Evolutionary conservation across 345 rosid species (phyloP).

Genomic region (Aegle marmelos): DNA sequence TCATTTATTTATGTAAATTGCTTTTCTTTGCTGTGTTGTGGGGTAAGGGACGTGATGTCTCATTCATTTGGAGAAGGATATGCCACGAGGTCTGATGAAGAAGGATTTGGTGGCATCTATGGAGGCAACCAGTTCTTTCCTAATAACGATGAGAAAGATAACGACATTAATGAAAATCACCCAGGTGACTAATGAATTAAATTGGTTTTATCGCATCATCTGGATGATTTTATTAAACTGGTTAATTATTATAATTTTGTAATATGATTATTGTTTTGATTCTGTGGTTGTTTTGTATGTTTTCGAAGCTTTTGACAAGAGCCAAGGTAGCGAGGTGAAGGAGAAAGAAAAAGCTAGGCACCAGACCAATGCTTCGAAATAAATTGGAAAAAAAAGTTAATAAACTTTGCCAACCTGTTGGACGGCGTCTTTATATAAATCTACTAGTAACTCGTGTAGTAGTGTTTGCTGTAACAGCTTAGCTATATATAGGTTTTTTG

Average conservation of each 20-base stretch:
- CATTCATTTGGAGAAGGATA: slow-evolving; percentile 81
- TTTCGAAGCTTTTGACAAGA: slow-evolving; percentile 55
- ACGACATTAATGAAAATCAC: slow-evolving; percentile 49
- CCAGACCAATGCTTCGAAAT: slow-evolving; percentile 31
- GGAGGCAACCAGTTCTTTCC: slow-evolving; percentile 44
- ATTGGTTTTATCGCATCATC: too few species aligned
- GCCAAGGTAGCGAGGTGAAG: slow-evolving; percentile 69
- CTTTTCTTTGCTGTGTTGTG: neutral
- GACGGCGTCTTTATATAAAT: neutral
- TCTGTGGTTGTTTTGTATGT: neutral
- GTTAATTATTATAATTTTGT: too few species aligned
- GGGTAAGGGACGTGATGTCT: slow-evolving; percentile 60
- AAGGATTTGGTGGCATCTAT: slow-evolving; percentile 75
- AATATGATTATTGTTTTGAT: neutral
- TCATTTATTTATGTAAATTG: neutral
- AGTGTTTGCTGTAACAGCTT: neutral
- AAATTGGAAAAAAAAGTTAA: neutral
- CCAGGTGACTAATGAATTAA: slow-evolving; percentile 37
- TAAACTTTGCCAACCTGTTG: neutral
- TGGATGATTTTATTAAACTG: too few species aligned
- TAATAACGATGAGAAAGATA: slow-evolving; percentile 16
- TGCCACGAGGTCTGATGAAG: slow-evolving; percentile 71
- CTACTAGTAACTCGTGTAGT: neutral
- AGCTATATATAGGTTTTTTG: neutral
- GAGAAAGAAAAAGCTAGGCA: slow-evolving; percentile 69